Conservation (phyloP, 1,284 basidiomycete species). For the Xanthoconium separans region DNA sequence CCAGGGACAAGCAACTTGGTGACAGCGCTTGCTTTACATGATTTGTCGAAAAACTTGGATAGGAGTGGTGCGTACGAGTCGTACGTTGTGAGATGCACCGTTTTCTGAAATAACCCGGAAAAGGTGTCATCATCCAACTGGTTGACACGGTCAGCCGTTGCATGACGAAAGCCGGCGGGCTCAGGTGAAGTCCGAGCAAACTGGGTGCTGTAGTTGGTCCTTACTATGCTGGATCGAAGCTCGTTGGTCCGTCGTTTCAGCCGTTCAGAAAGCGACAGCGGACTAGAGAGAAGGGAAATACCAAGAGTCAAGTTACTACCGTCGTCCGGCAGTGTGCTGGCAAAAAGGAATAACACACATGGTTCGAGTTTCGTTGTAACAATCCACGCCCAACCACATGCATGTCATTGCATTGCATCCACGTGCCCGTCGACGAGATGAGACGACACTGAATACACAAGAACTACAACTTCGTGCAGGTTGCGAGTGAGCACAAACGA, state of each 20-base stretch:
- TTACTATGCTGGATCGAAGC: no score
- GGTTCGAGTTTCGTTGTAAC: no score
- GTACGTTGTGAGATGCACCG: conserved; percentile 16
- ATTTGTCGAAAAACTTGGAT: conserved; percentile 4
- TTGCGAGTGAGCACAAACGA: no score
- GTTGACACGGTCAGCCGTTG: neutral
- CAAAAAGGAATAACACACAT: no score
- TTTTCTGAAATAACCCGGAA: neutral
- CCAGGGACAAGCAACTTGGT: conserved; percentile 21
- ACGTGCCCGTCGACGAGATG: no score
- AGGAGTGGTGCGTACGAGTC: conserved; percentile 16
- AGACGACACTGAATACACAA: no score
- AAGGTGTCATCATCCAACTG: neutral
- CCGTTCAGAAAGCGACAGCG: neutral
- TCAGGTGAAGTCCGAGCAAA: conserved; percentile 7
- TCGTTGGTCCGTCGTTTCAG: neutral
- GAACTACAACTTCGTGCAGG: no score
- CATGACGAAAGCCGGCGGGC: conserved; percentile 11
- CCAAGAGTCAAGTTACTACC: no score
- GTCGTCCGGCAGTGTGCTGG: no score
- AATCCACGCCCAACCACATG: no score
- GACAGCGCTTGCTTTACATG: neutral
- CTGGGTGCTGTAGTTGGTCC: neutral
- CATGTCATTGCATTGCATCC: no score
- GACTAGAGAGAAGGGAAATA: neutral